Evolutionary conservation across 306 rosid genomes (phyloP), one percentile per base, ranked within the genome.

Genomic region (Argentina anserina): DNA sequence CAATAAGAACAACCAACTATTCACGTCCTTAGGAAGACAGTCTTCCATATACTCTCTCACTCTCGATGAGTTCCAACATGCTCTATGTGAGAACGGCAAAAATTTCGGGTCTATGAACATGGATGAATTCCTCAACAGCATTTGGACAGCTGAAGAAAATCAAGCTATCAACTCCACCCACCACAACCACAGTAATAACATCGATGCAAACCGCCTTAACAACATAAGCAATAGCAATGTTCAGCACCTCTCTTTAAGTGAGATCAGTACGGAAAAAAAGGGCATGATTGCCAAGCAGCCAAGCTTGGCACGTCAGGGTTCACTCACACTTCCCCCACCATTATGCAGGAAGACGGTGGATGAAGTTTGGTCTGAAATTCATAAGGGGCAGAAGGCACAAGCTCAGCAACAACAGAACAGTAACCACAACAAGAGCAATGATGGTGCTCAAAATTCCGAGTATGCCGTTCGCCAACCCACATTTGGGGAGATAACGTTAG

Each of bases 61-160:
- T 4, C 86, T 94, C 0, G 97, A 94, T 2, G 96, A 94, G 83
- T 91, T 94, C 60, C 98, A 94, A 50, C 87, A 91, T 66, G 77
- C 87, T 5, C 87, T 91, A 2, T 84, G 88, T n/a, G 98, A 85
- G 55, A 78, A 73, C 1, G 89, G 97, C 33, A 94, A 89, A 86
- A 87, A 91, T 36, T 89, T 94, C 2, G 97, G 97, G 2, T 91
- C 96, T 26, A 94, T 94, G 96, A 94, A 94, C 85, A 94, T 94
- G 98, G 98, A 94, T 67, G 98, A 91, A 86, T 91, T 94, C 55
- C 91, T 94, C 45, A 88, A 78, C 31, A 89, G 95, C 75, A 88
- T 94, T 2, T 94, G 98, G 98, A 94, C 79, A 5, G 97, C 97
- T 0, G 97, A 94, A 76, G 97, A 94, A 52, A 86, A 86, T 66